A percentile compares a stretch with the other conserved stretches of the same genome.
Conservation (phyloP, 2,329 filamentous ascomycete genomes). For the Colletotrichum gloeosporioides region DNA sequence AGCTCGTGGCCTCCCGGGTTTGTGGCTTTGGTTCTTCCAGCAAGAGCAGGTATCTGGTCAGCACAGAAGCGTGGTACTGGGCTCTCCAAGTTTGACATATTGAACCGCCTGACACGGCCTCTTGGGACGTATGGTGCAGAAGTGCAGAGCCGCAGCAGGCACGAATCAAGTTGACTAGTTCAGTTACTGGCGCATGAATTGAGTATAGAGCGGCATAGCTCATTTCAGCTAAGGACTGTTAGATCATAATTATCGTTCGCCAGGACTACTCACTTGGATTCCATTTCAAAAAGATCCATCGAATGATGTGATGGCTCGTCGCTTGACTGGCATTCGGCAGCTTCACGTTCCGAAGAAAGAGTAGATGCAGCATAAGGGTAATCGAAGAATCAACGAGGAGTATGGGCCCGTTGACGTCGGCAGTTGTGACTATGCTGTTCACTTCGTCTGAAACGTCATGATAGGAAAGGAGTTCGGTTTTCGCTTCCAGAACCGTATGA, state of each 20-base stretch:
- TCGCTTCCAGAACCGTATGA: constrained; percentile 67
- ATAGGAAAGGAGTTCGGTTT: constrained; percentile 69
- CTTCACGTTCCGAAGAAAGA: constrained; percentile 69
- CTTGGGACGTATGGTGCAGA: constrained; percentile 33
- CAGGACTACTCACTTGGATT: constrained; percentile 69
- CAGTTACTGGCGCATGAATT: constrained; percentile 65
- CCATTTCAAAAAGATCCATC: constrained; percentile 86
- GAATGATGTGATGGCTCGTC: constrained; percentile 74
- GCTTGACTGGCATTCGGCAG: constrained; percentile 72
- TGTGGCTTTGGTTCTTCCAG: constrained; percentile 40
- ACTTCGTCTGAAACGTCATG: constrained; percentile 71
- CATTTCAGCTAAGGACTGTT: constrained; percentile 61
- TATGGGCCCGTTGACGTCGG: constrained; percentile 83
- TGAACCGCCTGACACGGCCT: constrained; percentile 49
- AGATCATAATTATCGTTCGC: not conserved
- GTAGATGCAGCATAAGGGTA: constrained; percentile 71
- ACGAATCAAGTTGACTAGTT: constrained; percentile 73
- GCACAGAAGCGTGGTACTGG: constrained; percentile 45
- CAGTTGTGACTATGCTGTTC: constrained; percentile 74
- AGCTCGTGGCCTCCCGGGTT: not conserved
- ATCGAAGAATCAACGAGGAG: constrained; percentile 81
- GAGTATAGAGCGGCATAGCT: constrained; percentile 70
- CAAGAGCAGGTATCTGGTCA: constrained; percentile 62
- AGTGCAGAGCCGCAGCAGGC: constrained; percentile 65
- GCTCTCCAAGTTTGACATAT: constrained; percentile 54